Percentiles rank a stretch among this genome's conserved stretches.
These are phyloP conservation scores for Ambrosia trifida DNA, from an alignment of 129 eudicot species.

Conservation along the genomic window DNA sequence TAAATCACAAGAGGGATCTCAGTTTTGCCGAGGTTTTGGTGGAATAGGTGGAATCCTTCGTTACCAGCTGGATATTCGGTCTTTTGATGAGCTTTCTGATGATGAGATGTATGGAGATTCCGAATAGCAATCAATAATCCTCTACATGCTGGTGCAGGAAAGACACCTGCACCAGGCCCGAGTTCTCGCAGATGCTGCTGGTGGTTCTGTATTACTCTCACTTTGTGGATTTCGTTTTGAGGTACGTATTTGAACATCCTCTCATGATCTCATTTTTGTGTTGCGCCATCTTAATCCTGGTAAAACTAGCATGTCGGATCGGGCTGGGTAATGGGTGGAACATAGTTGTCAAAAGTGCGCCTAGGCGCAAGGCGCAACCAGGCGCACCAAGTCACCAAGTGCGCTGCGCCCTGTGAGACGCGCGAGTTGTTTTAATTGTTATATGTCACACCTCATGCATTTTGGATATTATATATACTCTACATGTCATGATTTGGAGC, in stretches of 20 bases:
- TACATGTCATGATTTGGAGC: too few relatives aligned
- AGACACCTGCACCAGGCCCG: constrained; percentile 28
- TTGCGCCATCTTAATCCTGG: not conserved
- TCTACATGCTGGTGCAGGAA: constrained; percentile 34
- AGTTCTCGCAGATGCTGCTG: constrained; percentile 22
- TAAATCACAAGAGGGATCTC: constrained; percentile 45
- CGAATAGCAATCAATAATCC: constrained; percentile 33
- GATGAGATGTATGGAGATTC: constrained; percentile 43
- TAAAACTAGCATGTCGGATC: too few relatives aligned
- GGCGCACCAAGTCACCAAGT: too few relatives aligned
- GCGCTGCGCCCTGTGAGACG: too few relatives aligned
- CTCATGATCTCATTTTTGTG: not conserved
- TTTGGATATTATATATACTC: too few relatives aligned
- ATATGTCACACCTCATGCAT: too few relatives aligned
- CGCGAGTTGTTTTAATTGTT: too few relatives aligned
- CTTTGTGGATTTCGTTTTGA: constrained; percentile 9
- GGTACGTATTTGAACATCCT: constrained; percentile 13
- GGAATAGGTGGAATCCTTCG: constrained; percentile 44
- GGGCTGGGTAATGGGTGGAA: too few relatives aligned
- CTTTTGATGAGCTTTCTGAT: constrained; percentile 41
- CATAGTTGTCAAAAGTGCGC: too few relatives aligned
- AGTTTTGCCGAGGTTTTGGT: constrained; percentile 49
- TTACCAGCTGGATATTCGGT: constrained; percentile 42
- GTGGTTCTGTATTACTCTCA: constrained; percentile 15
- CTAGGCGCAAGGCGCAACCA: too few relatives aligned